These are phyloP conservation scores for Pneumocystis carinii DNA, from an alignment of 1,139 yeast genomes.

Conservation along the genomic window DNA sequence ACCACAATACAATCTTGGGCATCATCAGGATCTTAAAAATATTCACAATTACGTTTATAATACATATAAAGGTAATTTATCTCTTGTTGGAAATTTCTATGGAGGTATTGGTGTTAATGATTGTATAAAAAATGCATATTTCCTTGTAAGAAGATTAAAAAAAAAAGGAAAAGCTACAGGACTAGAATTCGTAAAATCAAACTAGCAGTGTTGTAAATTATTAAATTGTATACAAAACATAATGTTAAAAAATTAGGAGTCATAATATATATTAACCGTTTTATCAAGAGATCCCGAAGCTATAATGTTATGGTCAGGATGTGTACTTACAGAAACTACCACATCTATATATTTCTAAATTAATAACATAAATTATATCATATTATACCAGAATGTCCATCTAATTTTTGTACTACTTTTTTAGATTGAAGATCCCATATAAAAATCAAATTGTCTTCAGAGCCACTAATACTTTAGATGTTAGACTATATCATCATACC, in stretches of 20 bases:
- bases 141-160: conserved; percentile 1
- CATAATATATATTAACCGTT: conserved; percentile 24
- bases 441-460: conserved; percentile 43
- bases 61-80: conserved; percentile 13
- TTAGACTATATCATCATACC: conserved; percentile 21
- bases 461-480: conserved; percentile 48
- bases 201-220: not conserved
- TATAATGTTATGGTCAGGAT: conserved; percentile 26
- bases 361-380: not conserved
- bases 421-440: conserved; percentile 69
- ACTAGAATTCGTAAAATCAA: not conserved
- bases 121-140: conserved; percentile 14
- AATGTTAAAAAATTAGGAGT: not conserved
- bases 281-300: conserved; percentile 35
- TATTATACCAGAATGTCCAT: conserved; percentile 20
- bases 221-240: not conserved
- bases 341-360: conserved; percentile 22
- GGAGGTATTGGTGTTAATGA: conserved; percentile 16
- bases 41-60: conserved; percentile 21
- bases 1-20: conserved; percentile 74
- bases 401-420: conserved; percentile 31
- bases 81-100: conserved; percentile 17
- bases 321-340: conserved; percentile 20
- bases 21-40: conserved; percentile 33
- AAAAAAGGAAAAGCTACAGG: not conserved